Evolutionary conservation across 345 rosid species (phyloP), one percentile per base, ranked within the genome.

Genomic region (Pistacia atlantica): DNA sequence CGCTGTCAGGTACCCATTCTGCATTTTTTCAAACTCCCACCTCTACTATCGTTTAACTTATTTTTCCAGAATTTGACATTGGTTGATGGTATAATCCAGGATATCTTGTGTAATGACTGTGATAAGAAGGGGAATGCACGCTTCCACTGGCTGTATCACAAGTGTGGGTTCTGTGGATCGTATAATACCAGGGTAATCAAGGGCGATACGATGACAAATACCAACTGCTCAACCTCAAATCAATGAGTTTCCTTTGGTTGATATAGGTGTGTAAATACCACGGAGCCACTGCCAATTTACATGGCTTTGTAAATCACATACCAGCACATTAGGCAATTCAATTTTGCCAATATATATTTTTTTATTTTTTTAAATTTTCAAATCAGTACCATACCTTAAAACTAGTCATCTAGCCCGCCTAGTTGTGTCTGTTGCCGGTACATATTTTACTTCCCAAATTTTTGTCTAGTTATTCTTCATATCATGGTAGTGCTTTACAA

Each of bases 131-230:
- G 97, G 20, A 83, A 72, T 0, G 83, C 93, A 56, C 84, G 80
- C 67, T 91, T 91, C 78, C 97, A 91, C 78, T 91, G 97, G 97
- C 81, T 91, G 22, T 91, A 91, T 74, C 97, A 90, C 80, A 91
- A 90, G 84, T 91, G 97, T 28, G 69, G 83, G 57, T 74, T 42
- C 37, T 91, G 97, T 16, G 85, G 97, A 28, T 91, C 97, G 0
- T 91, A 91, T 83, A 90, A 90, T 79, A 91, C 92, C 35, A 76
- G 83, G 70, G 86, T 83, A 60, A 83, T 83, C 48, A 83, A 78
- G 81, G 77, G 74, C 18, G 81, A 80, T 31, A 54, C 79, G 2
- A 11, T 79, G 3, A 11, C 80, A 20, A 46, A 69, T 56, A 6
- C 51, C 49, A 46, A 46, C 69, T 79, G 80, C 75, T 72, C 77